Base-by-base conservation (phyloP, 805 yeast genomes). In the Cephaloascus fragrans region DNA sequence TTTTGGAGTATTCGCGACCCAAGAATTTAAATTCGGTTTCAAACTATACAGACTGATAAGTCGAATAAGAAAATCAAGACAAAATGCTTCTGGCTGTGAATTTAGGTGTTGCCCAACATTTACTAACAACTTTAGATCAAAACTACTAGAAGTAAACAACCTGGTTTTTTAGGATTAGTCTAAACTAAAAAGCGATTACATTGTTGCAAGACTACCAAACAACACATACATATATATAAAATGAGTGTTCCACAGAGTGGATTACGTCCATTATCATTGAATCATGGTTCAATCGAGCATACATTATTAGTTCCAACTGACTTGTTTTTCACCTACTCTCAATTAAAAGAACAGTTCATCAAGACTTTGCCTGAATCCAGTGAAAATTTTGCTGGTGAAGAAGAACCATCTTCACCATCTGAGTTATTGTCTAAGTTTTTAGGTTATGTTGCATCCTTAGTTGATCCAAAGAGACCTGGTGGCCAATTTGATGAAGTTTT, bases 241-340 rank as follows among this genome's bases (percentile, higher is more conserved):
- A 31, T 31, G 33, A 31, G 18, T 31, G 33, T 16, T 19, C 36
- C 20, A 34, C 28, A 23, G 12, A 34, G 36, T 42, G 18, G 45
- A 35, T 29, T 26, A 50, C 77, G 97, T 67, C 96, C 97, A 28
- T 72, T 93, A 56, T 80, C 80, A 39, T 71, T 93, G 51, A 64
- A 80, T 42, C 95, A 87, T 55, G 97, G 96, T 42, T 66, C 84
- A 16, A 76, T 90, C 41, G 97, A 90, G 67, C 87, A 88, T 59
- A 82, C 90, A 17, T 67, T 90, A 39, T 71, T 89, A 52, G 88
- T 93, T 40, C 96, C 97, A 37, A 79, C 93, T 32, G 75, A 78
- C 41, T 71, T 80, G 39, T 83, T 84, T 55, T 76, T 87, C 52
- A 75, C 80, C 52, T 85, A 85, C 56, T 81, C 90, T 43, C 96